Evolutionary conservation across 2,329 filamentous ascomycete genomes (phyloP).

Genomic region (Aspergillus sp.): DNA sequence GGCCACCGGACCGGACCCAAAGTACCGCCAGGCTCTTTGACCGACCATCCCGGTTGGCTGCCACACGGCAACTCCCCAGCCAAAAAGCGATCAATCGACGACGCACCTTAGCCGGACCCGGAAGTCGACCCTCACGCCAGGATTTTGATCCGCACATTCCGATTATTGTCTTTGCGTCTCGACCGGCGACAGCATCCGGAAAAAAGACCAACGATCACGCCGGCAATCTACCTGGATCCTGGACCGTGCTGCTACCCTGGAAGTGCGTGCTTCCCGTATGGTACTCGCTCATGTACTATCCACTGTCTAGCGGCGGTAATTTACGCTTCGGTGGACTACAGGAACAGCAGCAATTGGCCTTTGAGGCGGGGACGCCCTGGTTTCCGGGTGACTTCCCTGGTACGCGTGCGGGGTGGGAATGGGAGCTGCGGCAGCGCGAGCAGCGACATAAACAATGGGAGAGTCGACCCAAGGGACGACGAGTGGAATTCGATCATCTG

Average conservation of each 20-base stretch:
- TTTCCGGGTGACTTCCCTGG: constrained; percentile 82
- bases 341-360: constrained; percentile 71
- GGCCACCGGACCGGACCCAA: constrained; percentile 56
- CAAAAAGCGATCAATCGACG: constrained; percentile 78
- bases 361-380: constrained; percentile 71
- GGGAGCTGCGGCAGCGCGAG: constrained; percentile 63
- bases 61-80: constrained; percentile 59
- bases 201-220: constrained; percentile 37
- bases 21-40: constrained; percentile 57
- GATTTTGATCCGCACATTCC: constrained; percentile 69
- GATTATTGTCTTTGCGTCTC: constrained; percentile 60
- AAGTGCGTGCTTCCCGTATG: constrained; percentile 79
- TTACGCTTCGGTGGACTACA: constrained; percentile 75
- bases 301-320: constrained; percentile 70
- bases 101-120: constrained; percentile 57
- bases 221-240: constrained; percentile 52
- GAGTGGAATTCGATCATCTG: constrained; percentile 66
- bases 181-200: constrained; percentile 30
- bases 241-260: constrained; percentile 85
- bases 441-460: constrained; percentile 62
- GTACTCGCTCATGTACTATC: constrained; percentile 78
- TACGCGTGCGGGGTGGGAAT: constrained; percentile 69
- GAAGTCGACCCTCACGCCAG: constrained; percentile 52
- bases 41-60: constrained; percentile 57
- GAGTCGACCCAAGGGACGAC: constrained; percentile 71